Conservation (phyloP, 306 rosid genomes). For the Crotalaria pallida region DNA sequence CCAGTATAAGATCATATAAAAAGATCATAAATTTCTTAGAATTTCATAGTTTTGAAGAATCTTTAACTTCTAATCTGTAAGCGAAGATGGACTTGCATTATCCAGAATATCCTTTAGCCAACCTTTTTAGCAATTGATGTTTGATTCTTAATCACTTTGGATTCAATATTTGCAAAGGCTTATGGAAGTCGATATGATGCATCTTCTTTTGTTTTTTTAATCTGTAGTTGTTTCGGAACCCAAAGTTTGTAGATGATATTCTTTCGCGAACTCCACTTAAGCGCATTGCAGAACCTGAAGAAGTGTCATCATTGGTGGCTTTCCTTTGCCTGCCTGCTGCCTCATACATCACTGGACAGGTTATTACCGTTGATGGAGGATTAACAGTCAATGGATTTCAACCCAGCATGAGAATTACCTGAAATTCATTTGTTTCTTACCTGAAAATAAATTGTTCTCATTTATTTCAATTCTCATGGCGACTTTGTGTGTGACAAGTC, state of each 20-base stretch:
- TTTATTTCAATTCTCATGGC: background rate
- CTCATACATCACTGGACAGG: constrained; percentile 47
- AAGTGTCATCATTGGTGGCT: background rate
- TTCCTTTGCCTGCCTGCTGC: background rate
- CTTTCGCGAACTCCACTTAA: constrained; percentile 46
- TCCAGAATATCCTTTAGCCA: background rate
- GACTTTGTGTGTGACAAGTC: background rate
- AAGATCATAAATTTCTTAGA: too few relatives aligned
- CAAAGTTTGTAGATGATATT: constrained; percentile 41
- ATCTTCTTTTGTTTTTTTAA: background rate
- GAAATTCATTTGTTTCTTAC: background rate
- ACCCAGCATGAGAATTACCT: constrained; percentile 33
- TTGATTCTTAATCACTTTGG: background rate
- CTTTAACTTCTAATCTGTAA: too few relatives aligned
- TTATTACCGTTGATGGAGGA: constrained; percentile 75
- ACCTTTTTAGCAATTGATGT: background rate
- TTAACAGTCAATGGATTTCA: constrained; percentile 60
- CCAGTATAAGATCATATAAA: too few relatives aligned
- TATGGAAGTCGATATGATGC: background rate
- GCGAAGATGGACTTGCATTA: background rate
- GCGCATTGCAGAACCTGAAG: constrained; percentile 31
- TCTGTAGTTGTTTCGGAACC: constrained; percentile 44
- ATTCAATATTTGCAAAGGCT: background rate
- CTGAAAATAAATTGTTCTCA: background rate
- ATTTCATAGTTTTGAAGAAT: too few relatives aligned